A percentile compares a stretch with the other conserved stretches of the same genome.
phyloP scores from a whole-genome alignment of 1,284 basidiomycete species.

The Rhodotorula glutinis region DNA sequence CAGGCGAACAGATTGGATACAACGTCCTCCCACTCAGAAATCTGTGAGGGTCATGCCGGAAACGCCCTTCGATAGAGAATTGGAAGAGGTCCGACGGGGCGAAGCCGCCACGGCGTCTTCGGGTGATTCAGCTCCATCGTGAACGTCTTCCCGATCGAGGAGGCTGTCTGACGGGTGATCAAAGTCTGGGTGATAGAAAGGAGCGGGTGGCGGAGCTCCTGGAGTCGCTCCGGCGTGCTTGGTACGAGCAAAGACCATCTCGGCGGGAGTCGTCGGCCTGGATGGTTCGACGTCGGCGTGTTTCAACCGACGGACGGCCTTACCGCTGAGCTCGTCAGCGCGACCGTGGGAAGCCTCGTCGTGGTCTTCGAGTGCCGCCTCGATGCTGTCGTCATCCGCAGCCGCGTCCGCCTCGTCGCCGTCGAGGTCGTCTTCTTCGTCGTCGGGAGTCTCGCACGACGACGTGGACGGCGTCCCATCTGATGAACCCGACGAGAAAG shows the following conservation, averaged over 20 bases:
- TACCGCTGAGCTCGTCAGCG: neutral
- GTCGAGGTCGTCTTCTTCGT: neutral
- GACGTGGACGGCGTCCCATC: slow-evolving; percentile 6
- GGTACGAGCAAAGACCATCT: slow-evolving; percentile 5
- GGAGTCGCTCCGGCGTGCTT: slow-evolving; percentile 29
- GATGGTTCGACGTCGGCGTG: neutral
- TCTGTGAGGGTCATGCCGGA: neutral
- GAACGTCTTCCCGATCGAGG: neutral
- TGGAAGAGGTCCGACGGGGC: neutral
- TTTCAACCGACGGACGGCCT: neutral
- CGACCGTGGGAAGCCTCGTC: neutral
- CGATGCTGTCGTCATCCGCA: neutral
- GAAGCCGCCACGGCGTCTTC: neutral
- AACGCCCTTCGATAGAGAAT: neutral
- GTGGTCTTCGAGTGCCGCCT: neutral
- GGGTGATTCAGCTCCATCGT: neutral
- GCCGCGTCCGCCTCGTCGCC: neutral
- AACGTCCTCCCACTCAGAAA: no score
- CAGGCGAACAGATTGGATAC: no score
- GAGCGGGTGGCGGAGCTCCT: slow-evolving; percentile 18
- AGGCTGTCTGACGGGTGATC: neutral
- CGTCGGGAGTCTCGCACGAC: slow-evolving; percentile 13
- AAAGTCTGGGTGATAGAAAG: neutral
- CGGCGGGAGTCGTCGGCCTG: slow-evolving; percentile 2
- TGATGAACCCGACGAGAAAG: slow-evolving; percentile 12